Evolutionary conservation across 306 rosid genomes (phyloP).

Genomic region (Lupinus albus): DNA sequence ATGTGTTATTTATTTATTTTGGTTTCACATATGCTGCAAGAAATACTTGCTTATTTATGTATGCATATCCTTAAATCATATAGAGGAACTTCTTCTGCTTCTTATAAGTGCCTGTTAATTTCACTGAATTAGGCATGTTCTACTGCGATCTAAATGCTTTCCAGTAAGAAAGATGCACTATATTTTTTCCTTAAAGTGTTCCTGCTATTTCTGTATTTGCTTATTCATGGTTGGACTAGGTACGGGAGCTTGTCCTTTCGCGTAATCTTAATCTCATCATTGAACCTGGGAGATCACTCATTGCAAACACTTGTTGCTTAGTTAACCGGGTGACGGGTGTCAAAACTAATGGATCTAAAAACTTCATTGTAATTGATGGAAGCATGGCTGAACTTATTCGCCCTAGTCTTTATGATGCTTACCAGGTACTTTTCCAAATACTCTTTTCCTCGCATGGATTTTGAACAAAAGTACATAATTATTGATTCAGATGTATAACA

Average conservation of each 20-base stretch:
- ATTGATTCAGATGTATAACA: conserved; percentile 7
- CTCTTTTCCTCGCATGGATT: conserved; percentile 7
- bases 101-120: neutral
- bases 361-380: conserved; percentile 89
- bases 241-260: conserved; percentile 76
- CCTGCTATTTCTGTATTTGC: conserved; percentile 3
- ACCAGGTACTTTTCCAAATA: conserved; percentile 64
- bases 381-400: conserved; percentile 99
- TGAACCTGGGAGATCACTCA: conserved; percentile 97
- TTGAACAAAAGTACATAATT: neutral
- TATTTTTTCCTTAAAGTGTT: neutral
- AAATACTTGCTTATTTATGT: conserved; percentile 4
- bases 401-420: conserved; percentile 94
- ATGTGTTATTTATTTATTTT: neutral
- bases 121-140: neutral
- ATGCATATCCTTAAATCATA: neutral
- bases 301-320: conserved; percentile 89
- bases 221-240: conserved; percentile 48
- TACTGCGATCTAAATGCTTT: conserved; percentile 22
- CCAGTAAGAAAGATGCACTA: neutral
- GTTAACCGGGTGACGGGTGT: conserved; percentile 94
- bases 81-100: neutral
- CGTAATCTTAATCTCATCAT: conserved; percentile 86
- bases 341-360: conserved; percentile 93
- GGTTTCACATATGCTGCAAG: neutral